A percentile compares a stretch with the other conserved stretches of the same genome.
phyloP scores from a whole-genome alignment of 2,329 filamentous ascomycete species.

The Gaeumannomyces tritici region DNA sequence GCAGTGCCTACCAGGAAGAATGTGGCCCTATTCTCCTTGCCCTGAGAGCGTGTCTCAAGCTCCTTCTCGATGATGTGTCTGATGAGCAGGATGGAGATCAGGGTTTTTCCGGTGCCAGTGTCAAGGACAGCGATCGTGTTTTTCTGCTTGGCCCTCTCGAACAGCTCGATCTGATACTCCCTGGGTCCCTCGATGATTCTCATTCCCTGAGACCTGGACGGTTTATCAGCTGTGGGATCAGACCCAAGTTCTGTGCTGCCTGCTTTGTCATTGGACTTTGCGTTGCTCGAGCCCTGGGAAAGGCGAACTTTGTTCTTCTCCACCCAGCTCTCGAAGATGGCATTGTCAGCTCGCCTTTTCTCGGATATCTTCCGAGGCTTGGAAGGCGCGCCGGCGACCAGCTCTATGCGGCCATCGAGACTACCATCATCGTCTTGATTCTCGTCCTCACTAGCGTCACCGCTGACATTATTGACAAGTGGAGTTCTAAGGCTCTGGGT shows the following conservation, averaged over 20 bases:
- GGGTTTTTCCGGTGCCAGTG: constrained; percentile 90
- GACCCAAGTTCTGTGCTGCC: too few species aligned
- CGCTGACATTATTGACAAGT: background rate
- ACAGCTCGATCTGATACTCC: constrained; percentile 88
- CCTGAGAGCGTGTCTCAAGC: constrained; percentile 55
- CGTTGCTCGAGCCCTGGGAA: constrained; percentile 10
- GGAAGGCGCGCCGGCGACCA: constrained; percentile 15
- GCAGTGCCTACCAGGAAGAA: constrained; percentile 64
- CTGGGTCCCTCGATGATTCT: constrained; percentile 67
- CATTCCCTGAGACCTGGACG: constrained; percentile 8
- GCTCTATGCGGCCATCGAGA: constrained; percentile 16
- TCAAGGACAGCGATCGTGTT: constrained; percentile 92
- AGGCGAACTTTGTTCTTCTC: constrained; percentile 25
- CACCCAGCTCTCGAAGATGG: constrained; percentile 36
- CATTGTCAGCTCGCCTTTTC: constrained; percentile 38
- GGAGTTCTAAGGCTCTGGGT: background rate
- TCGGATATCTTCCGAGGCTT: constrained; percentile 30
- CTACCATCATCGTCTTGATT: constrained; percentile 14
- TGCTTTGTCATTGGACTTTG: constrained; percentile 3
- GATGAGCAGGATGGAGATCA: constrained; percentile 85
- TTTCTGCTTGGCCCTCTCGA: constrained; percentile 71
- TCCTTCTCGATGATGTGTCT: constrained; percentile 69
- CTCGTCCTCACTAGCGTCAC: background rate
- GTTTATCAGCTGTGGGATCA: background rate
- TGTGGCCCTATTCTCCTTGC: constrained; percentile 53